Evolutionary conservation across 805 yeast species (phyloP).

Genomic region (Candida ponderosae): DNA sequence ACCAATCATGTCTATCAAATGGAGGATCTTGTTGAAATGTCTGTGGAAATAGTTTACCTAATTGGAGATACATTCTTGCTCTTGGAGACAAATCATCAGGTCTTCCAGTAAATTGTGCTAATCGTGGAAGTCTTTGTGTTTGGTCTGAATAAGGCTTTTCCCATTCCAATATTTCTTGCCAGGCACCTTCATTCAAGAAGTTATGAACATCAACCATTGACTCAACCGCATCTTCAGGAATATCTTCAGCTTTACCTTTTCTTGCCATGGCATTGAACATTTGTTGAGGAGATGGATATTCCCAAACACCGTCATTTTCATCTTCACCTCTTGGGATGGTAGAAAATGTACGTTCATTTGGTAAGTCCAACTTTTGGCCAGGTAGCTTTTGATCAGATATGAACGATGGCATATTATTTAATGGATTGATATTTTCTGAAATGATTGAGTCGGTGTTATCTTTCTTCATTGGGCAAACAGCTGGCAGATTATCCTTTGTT

Average conservation of each 20-base stretch:
- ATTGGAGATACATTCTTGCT: slow-evolving; percentile 57
- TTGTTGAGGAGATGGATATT: slow-evolving; percentile 98
- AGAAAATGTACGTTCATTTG: slow-evolving; percentile 78
- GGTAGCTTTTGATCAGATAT: slow-evolving; percentile 63
- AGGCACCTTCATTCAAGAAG: slow-evolving; percentile 93
- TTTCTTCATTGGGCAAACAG: slow-evolving; percentile 32
- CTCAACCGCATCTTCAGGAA: slow-evolving; percentile 93
- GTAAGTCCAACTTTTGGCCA: slow-evolving; percentile 71
- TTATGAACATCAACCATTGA: slow-evolving; percentile 97
- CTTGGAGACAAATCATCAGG: slow-evolving; percentile 85
- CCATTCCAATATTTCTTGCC: slow-evolving; percentile 93
- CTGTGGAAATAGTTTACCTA: slow-evolving; percentile 68
- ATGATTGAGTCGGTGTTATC: slow-evolving; percentile 4
- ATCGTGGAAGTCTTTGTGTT: slow-evolving; percentile 59
- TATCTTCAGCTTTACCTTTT: slow-evolving; percentile 82
- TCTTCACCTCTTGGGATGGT: slow-evolving; percentile 78
- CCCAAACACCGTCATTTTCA: slow-evolving; percentile 78
- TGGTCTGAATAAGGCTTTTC: slow-evolving; percentile 60
- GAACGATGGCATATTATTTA: slow-evolving; percentile 81
- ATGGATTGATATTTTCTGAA: slow-evolving; percentile 47
- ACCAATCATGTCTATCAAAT: slow-evolving; percentile 98
- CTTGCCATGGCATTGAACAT: slow-evolving; percentile 97
- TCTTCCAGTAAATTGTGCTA: slow-evolving; percentile 83
- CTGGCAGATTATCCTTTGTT: slow-evolving; percentile 17
- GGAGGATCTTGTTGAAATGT: slow-evolving; percentile 76